phyloP scores from a whole-genome alignment of 192 early-diverging fungal genomes.

The Entomortierella lignicola region DNA sequence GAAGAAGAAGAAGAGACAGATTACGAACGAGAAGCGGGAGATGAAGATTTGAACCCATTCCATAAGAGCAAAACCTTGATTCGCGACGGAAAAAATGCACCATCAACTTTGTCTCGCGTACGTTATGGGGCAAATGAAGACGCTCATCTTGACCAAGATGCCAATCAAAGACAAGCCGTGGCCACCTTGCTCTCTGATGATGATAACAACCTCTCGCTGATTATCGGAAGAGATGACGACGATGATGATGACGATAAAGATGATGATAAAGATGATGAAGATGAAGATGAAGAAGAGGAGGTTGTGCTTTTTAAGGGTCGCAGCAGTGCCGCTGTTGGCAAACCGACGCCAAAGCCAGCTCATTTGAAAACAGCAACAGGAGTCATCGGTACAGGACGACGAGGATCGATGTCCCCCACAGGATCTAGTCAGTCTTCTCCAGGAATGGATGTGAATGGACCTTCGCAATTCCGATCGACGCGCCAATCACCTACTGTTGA shows the following conservation, averaged over 20 bases:
- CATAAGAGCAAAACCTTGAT: conserved; percentile 10
- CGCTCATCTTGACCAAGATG: conserved; percentile 15
- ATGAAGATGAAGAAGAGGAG: conserved; percentile 57
- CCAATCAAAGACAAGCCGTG: conserved; percentile 35
- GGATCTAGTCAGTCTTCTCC: conserved; percentile 45
- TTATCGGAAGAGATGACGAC: conserved; percentile 42
- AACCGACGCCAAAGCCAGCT: conserved; percentile 40
- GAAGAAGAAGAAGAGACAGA: conserved; percentile 37
- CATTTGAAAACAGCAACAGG: conserved; percentile 41
- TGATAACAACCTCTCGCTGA: conserved; percentile 47
- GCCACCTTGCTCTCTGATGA: conserved; percentile 46
- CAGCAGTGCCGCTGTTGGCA: conserved; percentile 22
- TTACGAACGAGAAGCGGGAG: conserved; percentile 33
- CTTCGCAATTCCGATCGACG: conserved; percentile 1
- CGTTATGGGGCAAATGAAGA: neutral
- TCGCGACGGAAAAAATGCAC: neutral
- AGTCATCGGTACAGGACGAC: conserved; percentile 41
- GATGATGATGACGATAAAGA: conserved; percentile 49
- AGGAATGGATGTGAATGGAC: conserved; percentile 26
- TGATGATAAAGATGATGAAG: conserved; percentile 45
- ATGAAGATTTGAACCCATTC: conserved; percentile 40
- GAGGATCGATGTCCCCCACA: conserved; percentile 34
- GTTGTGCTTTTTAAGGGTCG: conserved; percentile 58
- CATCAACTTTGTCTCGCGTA: neutral
- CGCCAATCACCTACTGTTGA: conserved; percentile 34